phyloP scores from a whole-genome alignment of 805 yeast species.

The Saccharomyces mikatae region DNA sequence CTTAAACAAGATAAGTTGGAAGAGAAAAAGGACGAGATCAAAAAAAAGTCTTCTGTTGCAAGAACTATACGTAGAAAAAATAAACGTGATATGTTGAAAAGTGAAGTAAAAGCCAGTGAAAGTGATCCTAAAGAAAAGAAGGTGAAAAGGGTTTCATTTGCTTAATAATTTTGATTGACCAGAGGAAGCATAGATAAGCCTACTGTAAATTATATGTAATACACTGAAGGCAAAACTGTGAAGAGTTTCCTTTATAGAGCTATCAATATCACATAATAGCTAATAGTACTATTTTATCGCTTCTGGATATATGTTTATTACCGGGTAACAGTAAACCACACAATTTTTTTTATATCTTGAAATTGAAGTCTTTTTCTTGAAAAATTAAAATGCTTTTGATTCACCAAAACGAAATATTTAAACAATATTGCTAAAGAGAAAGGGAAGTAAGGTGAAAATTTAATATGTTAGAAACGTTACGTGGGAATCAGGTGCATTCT shows the following conservation, averaged over 20 bases:
- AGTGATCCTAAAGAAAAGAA: constrained; percentile 25
- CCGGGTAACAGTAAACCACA: background rate
- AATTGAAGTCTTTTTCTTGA: background rate
- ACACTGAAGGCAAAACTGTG: background rate
- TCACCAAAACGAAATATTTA: background rate
- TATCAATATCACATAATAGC: background rate
- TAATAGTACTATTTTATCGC: background rate
- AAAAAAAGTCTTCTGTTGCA: constrained; percentile 62
- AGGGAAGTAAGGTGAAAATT: background rate
- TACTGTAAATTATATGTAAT: background rate
- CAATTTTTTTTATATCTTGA: background rate
- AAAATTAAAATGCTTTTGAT: background rate
- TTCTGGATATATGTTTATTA: background rate
- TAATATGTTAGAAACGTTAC: background rate
- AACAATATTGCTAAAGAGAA: background rate
- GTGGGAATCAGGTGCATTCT: background rate
- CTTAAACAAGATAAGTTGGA: constrained; percentile 63
- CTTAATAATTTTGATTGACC: constrained; percentile 19
- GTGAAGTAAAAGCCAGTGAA: constrained; percentile 8
- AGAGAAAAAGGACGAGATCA: constrained; percentile 68
- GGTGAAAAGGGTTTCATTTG: constrained; percentile 43
- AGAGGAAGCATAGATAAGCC: background rate
- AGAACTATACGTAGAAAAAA: constrained; percentile 60
- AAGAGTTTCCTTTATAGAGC: background rate
- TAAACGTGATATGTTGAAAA: constrained; percentile 17